Conservation (phyloP, 257 asterid species). For the Handroanthus guayacan region DNA sequence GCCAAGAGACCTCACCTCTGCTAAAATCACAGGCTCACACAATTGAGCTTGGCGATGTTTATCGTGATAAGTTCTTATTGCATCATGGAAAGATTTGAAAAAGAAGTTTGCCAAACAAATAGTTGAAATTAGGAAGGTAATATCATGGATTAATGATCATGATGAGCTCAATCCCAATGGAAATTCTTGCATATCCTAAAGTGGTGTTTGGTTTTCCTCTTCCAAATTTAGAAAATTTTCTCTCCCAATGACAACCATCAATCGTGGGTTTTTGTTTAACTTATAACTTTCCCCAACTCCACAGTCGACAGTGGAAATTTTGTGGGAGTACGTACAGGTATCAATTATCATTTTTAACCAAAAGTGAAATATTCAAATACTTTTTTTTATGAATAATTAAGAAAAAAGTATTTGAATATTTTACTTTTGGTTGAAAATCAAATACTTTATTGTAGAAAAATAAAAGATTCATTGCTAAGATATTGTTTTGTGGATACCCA, state of each 20-base stretch:
- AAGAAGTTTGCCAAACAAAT: conserved; percentile 31
- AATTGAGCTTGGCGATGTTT: too few relatives aligned
- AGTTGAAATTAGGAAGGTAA: not conserved
- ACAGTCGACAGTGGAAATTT: not conserved
- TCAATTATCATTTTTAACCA: not conserved
- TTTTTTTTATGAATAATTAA: too few relatives aligned
- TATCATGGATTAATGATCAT: not conserved
- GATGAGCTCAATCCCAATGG: not conserved
- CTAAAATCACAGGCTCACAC: too few relatives aligned
- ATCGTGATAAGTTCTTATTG: too few relatives aligned
- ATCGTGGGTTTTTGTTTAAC: not conserved
- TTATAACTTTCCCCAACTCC: not conserved
- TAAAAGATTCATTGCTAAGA: too few relatives aligned
- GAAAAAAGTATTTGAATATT: too few relatives aligned
- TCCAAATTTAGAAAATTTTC: not conserved
- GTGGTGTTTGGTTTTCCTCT: conserved; percentile 33
- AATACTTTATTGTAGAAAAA: too few relatives aligned
- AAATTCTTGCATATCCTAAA: not conserved
- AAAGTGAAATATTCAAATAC: not conserved
- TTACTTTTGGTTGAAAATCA: too few relatives aligned
- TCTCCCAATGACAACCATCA: conserved; percentile 26
- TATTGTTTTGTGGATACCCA: too few relatives aligned
- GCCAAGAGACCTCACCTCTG: too few relatives aligned
- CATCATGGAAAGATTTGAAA: not conserved
- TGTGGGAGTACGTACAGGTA: not conserved